A percentile compares a stretch with the other conserved stretches of the same genome.
phyloP scores from a whole-genome alignment of 2,329 filamentous ascomycete species.

The Arthrobotrys iridis region DNA sequence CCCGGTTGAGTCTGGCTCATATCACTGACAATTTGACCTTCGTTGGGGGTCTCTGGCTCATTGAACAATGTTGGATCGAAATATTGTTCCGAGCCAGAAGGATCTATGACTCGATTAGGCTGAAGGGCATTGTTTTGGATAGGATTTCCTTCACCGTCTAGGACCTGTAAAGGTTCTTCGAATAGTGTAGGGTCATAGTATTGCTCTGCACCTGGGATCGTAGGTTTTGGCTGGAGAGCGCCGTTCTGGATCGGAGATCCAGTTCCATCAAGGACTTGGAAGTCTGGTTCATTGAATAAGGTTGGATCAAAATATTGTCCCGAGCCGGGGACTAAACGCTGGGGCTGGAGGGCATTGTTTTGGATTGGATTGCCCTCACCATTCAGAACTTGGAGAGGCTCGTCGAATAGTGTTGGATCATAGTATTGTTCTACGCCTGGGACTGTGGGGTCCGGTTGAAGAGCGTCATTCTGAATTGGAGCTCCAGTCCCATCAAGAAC shows the following conservation, averaged over 20 bases:
- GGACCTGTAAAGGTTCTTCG: background rate
- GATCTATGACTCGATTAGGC: background rate
- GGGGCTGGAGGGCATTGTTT: background rate
- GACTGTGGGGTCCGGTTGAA: background rate
- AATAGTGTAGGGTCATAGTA: background rate
- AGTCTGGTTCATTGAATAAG: background rate
- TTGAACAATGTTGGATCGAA: background rate
- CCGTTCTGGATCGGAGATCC: background rate
- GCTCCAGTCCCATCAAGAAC: background rate
- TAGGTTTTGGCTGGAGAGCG: background rate
- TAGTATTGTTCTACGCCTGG: background rate
- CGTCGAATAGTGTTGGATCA: background rate
- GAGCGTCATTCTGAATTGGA: background rate
- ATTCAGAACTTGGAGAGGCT: background rate
- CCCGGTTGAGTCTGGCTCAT: conserved; percentile 2
- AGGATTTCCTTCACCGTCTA: background rate
- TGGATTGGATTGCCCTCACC: conserved; percentile 1
- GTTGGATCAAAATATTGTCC: background rate
- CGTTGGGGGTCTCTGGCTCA: background rate
- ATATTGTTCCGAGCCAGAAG: background rate
- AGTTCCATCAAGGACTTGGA: conserved; percentile 12
- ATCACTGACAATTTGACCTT: conserved; percentile 3
- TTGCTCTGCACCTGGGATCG: conserved; percentile 2
- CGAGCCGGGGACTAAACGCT: background rate
- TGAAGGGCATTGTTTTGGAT: conserved; percentile 3